Percentiles rank a stretch among this genome's conserved stretches.
phyloP scores from a whole-genome alignment of 306 rosid species.

The Vigna trinervia region DNA sequence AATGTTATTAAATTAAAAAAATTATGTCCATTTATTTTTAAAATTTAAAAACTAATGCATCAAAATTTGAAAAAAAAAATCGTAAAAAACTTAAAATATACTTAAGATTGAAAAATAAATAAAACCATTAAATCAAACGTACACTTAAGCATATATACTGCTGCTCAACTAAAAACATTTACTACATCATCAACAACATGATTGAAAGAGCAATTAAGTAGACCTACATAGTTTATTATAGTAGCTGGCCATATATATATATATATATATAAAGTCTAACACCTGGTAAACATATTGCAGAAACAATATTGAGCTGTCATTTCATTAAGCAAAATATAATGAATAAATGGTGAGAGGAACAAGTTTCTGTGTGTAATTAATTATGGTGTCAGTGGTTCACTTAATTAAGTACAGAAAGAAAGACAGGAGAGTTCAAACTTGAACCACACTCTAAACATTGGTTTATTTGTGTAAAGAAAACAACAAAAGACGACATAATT shows the following conservation, averaged over 20 bases:
- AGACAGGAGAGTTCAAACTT: neutral
- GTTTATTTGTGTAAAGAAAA: neutral
- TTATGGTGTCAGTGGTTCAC: neutral
- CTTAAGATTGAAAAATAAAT: too few relatives aligned
- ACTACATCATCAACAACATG: too few relatives aligned
- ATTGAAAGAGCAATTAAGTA: too few relatives aligned
- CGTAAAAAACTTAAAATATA: too few relatives aligned
- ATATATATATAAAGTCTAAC: neutral
- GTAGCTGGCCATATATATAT: neutral
- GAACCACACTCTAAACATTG: constrained; percentile 1
- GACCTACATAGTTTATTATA: too few relatives aligned
- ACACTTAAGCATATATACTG: too few relatives aligned
- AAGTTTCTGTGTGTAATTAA: neutral
- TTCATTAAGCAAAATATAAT: neutral
- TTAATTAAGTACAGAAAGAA: neutral
- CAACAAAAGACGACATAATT: constrained; percentile 21
- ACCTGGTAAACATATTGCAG: neutral
- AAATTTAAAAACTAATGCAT: too few relatives aligned
- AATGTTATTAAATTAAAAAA: too few relatives aligned
- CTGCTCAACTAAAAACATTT: too few relatives aligned
- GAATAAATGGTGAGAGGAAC: neutral
- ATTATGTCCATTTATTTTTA: too few relatives aligned
- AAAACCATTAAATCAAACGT: too few relatives aligned
- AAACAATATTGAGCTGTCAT: neutral
- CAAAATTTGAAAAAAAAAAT: too few relatives aligned